Percentiles rank a stretch among this genome's conserved stretches.
Evolutionary conservation across 2,329 filamentous ascomycete species (phyloP).

Genomic region (Tolypocladium album): DNA sequence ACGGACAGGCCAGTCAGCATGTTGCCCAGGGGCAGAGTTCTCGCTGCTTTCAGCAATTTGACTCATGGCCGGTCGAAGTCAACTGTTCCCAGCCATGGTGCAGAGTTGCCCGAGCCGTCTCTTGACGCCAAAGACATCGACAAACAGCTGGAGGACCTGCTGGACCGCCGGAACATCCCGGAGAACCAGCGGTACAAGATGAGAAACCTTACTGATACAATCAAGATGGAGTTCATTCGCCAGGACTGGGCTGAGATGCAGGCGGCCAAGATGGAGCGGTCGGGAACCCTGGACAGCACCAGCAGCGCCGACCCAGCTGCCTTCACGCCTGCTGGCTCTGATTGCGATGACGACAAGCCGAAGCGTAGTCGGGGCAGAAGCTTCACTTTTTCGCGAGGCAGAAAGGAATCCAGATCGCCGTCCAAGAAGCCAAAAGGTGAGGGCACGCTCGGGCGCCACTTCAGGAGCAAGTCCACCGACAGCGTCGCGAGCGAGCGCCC

Average conservation of each 20-base stretch:
- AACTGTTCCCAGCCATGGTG: conserved; percentile 17
- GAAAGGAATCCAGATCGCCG: conserved; percentile 54
- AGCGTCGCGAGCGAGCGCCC: conserved; percentile 53
- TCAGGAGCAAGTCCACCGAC: conserved; percentile 63
- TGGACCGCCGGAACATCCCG: conserved; percentile 86
- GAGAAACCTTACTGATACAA: conserved; percentile 74
- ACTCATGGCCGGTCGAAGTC: conserved; percentile 27
- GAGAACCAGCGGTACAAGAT: conserved; percentile 92
- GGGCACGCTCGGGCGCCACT: conserved; percentile 49
- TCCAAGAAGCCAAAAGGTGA: conserved; percentile 66
- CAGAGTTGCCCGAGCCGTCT: conserved; percentile 33
- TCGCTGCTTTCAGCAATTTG: conserved; percentile 26
- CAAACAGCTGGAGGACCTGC: conserved; percentile 47
- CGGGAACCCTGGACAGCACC: conserved; percentile 29
- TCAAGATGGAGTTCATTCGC: conserved; percentile 92
- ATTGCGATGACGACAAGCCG: conserved; percentile 35
- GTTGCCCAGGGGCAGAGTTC: conserved; percentile 28
- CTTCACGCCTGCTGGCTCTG: conserved; percentile 23
- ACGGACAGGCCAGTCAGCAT: conserved; percentile 19
- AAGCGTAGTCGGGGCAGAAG: conserved; percentile 43
- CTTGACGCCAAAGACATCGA: conserved; percentile 45
- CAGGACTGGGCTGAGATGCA: conserved; percentile 70
- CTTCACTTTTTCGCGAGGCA: conserved; percentile 62
- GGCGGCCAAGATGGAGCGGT: conserved; percentile 33
- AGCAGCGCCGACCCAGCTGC: conserved; percentile 22